Base-by-base conservation (phyloP, 2,329 filamentous ascomycete genomes). In the Fusarium burgessii region DNA sequence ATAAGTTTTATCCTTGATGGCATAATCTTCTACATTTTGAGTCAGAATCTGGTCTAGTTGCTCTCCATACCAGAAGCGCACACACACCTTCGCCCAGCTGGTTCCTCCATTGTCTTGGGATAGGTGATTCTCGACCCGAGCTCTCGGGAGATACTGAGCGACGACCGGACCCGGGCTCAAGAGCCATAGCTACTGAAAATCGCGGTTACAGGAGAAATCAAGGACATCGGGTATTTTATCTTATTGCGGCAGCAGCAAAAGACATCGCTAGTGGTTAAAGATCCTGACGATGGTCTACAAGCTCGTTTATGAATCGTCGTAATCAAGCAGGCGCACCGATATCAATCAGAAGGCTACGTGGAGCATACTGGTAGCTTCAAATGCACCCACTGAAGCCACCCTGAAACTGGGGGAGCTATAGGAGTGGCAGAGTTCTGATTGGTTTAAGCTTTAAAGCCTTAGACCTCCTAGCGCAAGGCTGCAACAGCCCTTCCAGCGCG, bases 71-170 rank as follows among this genome's bases (percentile, higher is more conserved):
- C 13, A 43, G 29, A 20, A 35, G 58, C 25, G 61, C 42, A 50
- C 56, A 54, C 88, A 79, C 87, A 97, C 94, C 92, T 83, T 91
- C 90, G 77, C 93, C 91, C 66, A 92, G 86, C 79, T 91, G 91
- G 80, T 91, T 91, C 81, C 92, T 92, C 88, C 92, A 92, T 84
- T 93, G 91, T 79, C 92, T 90, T 71, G 89, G 87, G 42, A 90
- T 90, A 71, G 92, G 93, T 79, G 93, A 93, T 72, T 90, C 89
- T 78, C 92, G 92, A 70, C 93, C 93, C 80, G 94, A 96, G 87
- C 92, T 95, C 79, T 93, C 90, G 77, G 94, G 94, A 70, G 94
- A 96, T 74, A 85, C 82, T 62, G 89, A 90, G 77, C 86, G 87
- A 66, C 86, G 87, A 73, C 84, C 83, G 71, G 84, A 81, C 72